Base-by-base conservation (phyloP, 2,329 filamentous ascomycete species). In the Coniochaeta prunicola region DNA sequence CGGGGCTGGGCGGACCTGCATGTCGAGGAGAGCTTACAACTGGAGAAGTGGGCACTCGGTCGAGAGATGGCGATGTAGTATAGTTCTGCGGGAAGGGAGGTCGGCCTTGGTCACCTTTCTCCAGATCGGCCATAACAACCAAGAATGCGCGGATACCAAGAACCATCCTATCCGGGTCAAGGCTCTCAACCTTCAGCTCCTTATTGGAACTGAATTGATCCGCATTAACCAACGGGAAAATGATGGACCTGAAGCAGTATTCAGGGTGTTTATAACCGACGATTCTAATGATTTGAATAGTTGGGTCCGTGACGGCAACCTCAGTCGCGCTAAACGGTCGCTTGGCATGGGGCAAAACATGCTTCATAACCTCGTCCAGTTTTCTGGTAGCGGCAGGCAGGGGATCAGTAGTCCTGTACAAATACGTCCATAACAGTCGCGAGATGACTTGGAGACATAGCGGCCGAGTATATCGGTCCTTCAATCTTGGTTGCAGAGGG, bases 161-260 rank as follows among this genome's bases (percentile, higher is more conserved):
- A n/a, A 97, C 93, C 76, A 97, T 96, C 66, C 91, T 89, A 69
- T 99, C 96, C 0, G 96, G 94, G 62, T 99, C 94, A 62, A 99
- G 81, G 68, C 96, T 91, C 68, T 97, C 94, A 30, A 97, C 89
- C 68, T 86, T 92, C 45, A 94, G 76, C 50, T 96, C 90, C 66
- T 87, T 81, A 63, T 90, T 78, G 19, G 86, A 84, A 30, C 83
- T 80, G 69, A 97, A 94, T n/a, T 92, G 78, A 57, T 97, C 93
- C 1, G 92, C 91, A 69, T 96, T 96, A 69, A 99, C 89, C 38
- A 99, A 77, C 3, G 93, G 94, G 66, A 97, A 97, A n/a, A 99
- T 91, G 63, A 97, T 89, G 53, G 81, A 90, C 64, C 88, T 85
- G 73, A 97, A 96, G 73, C 93, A 97, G 63, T 96, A 88, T 67